A percentile compares a stretch with the other conserved stretches of the same genome.
Conservation (phyloP, 768 basidiomycete genomes). For the Hortiboletus flavorubellus region DNA sequence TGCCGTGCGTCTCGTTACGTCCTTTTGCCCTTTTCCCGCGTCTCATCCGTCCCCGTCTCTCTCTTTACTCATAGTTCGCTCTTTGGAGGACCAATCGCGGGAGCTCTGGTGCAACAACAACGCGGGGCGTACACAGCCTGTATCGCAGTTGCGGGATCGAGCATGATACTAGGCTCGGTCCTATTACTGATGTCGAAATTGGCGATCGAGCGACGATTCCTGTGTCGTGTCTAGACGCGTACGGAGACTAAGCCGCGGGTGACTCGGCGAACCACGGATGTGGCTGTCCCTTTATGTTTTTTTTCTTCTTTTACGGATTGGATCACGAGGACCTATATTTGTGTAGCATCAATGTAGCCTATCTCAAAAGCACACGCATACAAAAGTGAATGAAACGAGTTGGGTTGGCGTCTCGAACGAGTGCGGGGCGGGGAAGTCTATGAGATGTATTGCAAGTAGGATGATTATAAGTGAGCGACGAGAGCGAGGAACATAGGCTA, state of each 20-base stretch:
- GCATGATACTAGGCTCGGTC: slow-evolving; percentile 56
- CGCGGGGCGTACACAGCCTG: slow-evolving; percentile 48
- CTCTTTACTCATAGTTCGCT: slow-evolving; percentile 43
- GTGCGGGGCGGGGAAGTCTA: slow-evolving; percentile 4
- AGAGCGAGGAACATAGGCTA: slow-evolving; percentile 22
- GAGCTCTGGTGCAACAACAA: slow-evolving; percentile 46
- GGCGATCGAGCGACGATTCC: slow-evolving; percentile 39
- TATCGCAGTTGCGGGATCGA: slow-evolving; percentile 58
- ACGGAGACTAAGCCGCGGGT: not conserved
- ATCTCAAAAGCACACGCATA: slow-evolving; percentile 14
- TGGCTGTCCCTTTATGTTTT: not conserved
- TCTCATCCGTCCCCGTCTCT: not conserved
- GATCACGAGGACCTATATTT: slow-evolving; percentile 15
- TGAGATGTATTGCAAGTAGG: slow-evolving; percentile 29
- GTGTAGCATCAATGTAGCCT: slow-evolving; percentile 30
- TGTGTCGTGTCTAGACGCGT: slow-evolving; percentile 42
- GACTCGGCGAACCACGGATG: not conserved
- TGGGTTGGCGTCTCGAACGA: slow-evolving; percentile 1
- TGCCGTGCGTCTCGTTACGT: slow-evolving; percentile 55
- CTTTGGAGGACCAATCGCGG: slow-evolving; percentile 62
- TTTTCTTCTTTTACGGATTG: slow-evolving; percentile 10
- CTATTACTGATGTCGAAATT: slow-evolving; percentile 52
- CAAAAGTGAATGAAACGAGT: not conserved
- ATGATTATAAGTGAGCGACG: slow-evolving; percentile 24
- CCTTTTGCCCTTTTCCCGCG: not conserved